Conservation (phyloP, 2,329 filamentous ascomycete species). For the Paecilomyces sp. region DNA sequence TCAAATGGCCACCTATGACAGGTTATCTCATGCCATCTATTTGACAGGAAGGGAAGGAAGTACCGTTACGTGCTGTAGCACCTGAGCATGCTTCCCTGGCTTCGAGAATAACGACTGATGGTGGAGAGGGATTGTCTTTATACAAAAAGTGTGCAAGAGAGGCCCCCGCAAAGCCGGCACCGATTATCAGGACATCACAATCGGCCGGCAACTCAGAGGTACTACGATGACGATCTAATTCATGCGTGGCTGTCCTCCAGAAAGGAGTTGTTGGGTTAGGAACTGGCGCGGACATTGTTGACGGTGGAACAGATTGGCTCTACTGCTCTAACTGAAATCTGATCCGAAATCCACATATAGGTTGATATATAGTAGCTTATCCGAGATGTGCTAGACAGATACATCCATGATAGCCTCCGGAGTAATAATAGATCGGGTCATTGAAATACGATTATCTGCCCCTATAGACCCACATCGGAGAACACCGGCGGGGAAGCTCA, state of each 20-base stretch:
- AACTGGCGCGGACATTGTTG: not conserved
- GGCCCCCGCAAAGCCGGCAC: not conserved
- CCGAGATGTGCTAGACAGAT: not conserved
- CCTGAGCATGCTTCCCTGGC: not conserved
- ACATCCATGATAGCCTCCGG: not conserved
- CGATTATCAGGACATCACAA: not conserved
- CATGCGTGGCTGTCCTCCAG: not conserved
- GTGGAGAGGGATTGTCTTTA: not conserved
- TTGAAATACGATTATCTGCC: not conserved
- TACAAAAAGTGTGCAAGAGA: not conserved
- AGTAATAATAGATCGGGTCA: not conserved
- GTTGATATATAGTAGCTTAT: not conserved
- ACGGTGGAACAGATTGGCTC: not conserved
- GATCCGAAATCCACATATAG: not conserved
- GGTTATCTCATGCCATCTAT: not conserved
- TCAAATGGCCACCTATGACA: slow-evolving; percentile 30
- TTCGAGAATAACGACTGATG: not conserved
- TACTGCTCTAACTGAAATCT: not conserved
- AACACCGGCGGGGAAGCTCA: not conserved
- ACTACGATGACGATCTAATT: not conserved
- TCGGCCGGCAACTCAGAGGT: not conserved
- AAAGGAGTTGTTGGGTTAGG: not conserved
- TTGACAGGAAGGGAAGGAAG: not conserved
- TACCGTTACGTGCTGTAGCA: not conserved
- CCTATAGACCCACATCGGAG: not conserved